These are phyloP conservation scores for Baorangia bicolor DNA, from an alignment of 768 basidiomycete genomes.

Conservation along the genomic window DNA sequence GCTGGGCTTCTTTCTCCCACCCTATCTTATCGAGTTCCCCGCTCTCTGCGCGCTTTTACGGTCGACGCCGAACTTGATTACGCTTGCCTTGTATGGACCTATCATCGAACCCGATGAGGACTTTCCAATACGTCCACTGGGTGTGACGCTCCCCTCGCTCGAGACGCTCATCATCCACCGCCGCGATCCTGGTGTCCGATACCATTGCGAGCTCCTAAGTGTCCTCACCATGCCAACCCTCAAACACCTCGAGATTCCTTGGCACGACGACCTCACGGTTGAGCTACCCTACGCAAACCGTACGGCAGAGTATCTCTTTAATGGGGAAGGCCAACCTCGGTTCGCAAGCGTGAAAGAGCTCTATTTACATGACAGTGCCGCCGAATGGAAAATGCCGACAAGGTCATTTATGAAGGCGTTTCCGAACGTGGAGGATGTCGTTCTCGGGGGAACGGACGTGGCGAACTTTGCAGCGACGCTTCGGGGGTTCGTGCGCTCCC, in stretches of 20 bases:
- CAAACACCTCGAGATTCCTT: constrained; percentile 16
- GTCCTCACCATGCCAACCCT: constrained; percentile 10
- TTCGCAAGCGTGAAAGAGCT: constrained; percentile 12
- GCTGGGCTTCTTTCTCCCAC: constrained; percentile 3
- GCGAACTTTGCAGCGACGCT: constrained; percentile 11
- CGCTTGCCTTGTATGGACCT: constrained; percentile 14
- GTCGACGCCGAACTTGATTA: constrained; percentile 6
- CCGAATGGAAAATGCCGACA: constrained; percentile 11
- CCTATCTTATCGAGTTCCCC: constrained; percentile 18
- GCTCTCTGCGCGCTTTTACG: constrained; percentile 12
- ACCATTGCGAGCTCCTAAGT: constrained; percentile 13
- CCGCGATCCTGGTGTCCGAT: constrained; percentile 12
- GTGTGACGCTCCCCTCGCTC: constrained; percentile 4
- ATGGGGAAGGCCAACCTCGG: constrained; percentile 7
- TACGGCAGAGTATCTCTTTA: constrained; percentile 7
- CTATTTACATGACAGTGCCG: constrained; percentile 11
- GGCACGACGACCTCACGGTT: constrained; percentile 15
- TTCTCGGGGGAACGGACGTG: constrained; percentile 14
- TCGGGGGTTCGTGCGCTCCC: constrained; percentile 5
- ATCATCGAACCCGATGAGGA: constrained; percentile 15
- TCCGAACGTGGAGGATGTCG: constrained; percentile 13
- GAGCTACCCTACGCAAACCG: constrained; percentile 6
- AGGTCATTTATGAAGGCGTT: constrained; percentile 18
- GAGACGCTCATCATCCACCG: constrained; percentile 19
- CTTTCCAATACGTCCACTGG: not conserved